These are phyloP conservation scores for Nitzschia palea DNA, from an alignment of 108 stramenopile species.

Conservation along the genomic window DNA sequence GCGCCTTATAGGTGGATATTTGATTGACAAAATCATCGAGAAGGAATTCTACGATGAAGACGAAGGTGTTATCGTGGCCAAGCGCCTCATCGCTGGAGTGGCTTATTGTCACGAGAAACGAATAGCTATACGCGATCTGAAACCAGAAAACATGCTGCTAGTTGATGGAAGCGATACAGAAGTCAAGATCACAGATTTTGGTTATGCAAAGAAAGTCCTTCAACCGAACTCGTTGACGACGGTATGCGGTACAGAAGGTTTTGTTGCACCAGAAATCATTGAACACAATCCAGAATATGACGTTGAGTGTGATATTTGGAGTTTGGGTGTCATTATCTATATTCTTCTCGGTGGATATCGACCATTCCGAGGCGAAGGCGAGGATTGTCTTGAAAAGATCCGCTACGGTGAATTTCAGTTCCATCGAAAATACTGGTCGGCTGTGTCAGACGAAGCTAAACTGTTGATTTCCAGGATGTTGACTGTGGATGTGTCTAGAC, in stretches of 20 bases:
- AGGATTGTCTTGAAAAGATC: constrained; percentile 66
- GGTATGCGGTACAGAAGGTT: constrained; percentile 87
- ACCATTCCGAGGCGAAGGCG: constrained; percentile 72
- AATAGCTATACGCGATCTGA: constrained; percentile 86
- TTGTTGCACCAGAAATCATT: constrained; percentile 85
- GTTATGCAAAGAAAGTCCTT: constrained; percentile 82
- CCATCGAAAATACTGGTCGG: constrained; percentile 53
- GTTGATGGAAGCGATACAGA: constrained; percentile 80
- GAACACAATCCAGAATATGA: constrained; percentile 65
- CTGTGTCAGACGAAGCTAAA: constrained; percentile 47
- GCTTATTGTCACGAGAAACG: constrained; percentile 75
- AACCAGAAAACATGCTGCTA: constrained; percentile 85
- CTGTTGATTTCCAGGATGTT: constrained; percentile 52
- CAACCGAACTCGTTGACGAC: constrained; percentile 69
- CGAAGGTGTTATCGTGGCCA: constrained; percentile 65
- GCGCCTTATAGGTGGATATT: constrained; percentile 78
- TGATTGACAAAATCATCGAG: constrained; percentile 89
- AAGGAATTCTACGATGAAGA: constrained; percentile 75
- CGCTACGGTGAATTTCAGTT: constrained; percentile 70
- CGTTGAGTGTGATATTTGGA: constrained; percentile 92
- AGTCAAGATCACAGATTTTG: constrained; percentile 98
- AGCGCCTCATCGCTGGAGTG: constrained; percentile 68
- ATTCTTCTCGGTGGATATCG: constrained; percentile 93
- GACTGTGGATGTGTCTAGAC: constrained; percentile 44
- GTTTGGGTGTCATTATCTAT: constrained; percentile 92